phyloP scores from a whole-genome alignment of 192 early-diverging fungal genomes.

The Backusella macrospora region DNA sequence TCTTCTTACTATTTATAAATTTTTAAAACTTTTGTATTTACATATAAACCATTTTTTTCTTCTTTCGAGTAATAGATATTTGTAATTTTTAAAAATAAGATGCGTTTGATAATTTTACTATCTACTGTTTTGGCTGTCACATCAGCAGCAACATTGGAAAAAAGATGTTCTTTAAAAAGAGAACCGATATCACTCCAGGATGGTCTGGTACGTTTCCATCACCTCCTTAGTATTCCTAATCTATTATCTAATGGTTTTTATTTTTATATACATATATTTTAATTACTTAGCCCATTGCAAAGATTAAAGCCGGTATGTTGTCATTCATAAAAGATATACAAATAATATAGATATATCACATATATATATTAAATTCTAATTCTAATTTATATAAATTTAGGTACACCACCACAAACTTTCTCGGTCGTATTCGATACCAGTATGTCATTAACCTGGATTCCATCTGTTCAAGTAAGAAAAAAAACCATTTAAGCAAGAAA shows the following conservation, averaged over 20 bases:
- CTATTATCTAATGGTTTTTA: background rate
- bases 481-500: background rate
- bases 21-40: background rate
- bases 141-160: conserved; percentile 21
- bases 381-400: conserved; percentile 8
- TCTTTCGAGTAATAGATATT: background rate
- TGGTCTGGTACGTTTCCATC: conserved; percentile 29
- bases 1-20: background rate
- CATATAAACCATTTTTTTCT: conserved; percentile 13
- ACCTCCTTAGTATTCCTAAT: background rate
- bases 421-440: conserved; percentile 36
- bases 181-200: conserved; percentile 26
- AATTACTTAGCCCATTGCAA: conserved; percentile 21
- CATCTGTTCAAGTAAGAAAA: conserved; percentile 22
- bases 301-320: conserved; percentile 30
- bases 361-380: background rate
- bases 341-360: background rate
- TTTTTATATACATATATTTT: background rate
- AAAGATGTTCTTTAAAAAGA: conserved; percentile 24
- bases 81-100: background rate
- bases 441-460: conserved; percentile 36
- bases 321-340: background rate
- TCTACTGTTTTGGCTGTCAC: background rate
- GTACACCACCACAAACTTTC: conserved; percentile 37
- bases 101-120: conserved; percentile 17